Evolutionary conservation across 2,329 filamentous ascomycete species (phyloP).

Genomic region (Bipolaris bicolor): DNA sequence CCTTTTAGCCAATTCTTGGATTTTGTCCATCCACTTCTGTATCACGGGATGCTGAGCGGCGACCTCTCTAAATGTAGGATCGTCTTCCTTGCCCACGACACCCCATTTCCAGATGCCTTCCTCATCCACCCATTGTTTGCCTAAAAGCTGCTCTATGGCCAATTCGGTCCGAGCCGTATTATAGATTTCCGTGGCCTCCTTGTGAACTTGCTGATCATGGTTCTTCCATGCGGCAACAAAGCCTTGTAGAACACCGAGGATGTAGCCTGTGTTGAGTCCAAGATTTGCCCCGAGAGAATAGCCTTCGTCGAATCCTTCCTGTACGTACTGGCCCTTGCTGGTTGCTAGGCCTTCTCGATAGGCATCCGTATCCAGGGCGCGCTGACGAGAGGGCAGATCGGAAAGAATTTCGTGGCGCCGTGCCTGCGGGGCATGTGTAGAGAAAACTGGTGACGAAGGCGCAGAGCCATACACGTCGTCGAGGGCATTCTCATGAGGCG

Average conservation of each 20-base stretch:
- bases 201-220: slow-evolving; percentile 30
- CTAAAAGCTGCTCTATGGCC: slow-evolving; percentile 67
- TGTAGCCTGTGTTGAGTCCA: slow-evolving; percentile 73
- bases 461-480: slow-evolving; percentile 57
- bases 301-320: slow-evolving; percentile 89
- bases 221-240: slow-evolving; percentile 59
- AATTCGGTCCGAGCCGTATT: slow-evolving; percentile 64
- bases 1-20: slow-evolving; percentile 51
- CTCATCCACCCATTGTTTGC: slow-evolving; percentile 67
- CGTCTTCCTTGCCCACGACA: slow-evolving; percentile 50
- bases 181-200: slow-evolving; percentile 42
- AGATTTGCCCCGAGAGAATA: slow-evolving; percentile 83
- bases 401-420: slow-evolving; percentile 57
- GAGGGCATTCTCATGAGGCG: slow-evolving; percentile 44
- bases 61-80: slow-evolving; percentile 53
- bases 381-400: slow-evolving; percentile 77
- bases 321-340: slow-evolving; percentile 77
- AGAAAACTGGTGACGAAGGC: slow-evolving; percentile 46
- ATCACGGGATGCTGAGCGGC: slow-evolving; percentile 72
- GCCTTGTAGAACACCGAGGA: slow-evolving; percentile 80
- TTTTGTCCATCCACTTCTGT: slow-evolving; percentile 62
- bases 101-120: slow-evolving; percentile 75
- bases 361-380: slow-evolving; percentile 80
- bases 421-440: slow-evolving; percentile 4
- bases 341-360: slow-evolving; percentile 85